Percentiles rank a stretch among this genome's conserved stretches.
Conservation (phyloP, 768 basidiomycete genomes). For the Termitomyces sp. region DNA sequence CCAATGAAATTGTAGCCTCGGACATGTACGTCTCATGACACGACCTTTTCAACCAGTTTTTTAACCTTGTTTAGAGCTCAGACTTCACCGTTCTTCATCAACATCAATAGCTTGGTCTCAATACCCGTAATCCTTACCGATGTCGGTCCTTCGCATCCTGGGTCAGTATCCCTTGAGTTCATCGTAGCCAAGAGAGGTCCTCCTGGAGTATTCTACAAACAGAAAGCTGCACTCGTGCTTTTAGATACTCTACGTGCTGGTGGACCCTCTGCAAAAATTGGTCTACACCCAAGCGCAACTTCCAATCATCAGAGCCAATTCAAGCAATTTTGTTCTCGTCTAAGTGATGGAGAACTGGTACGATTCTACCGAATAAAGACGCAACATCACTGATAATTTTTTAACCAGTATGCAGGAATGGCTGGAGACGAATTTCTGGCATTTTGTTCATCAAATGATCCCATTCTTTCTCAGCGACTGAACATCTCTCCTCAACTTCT, state of each 20-base stretch:
- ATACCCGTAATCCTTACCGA: slow-evolving; percentile 47
- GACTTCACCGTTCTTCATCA: slow-evolving; percentile 37
- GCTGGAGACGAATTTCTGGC: slow-evolving; percentile 48
- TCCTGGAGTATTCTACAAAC: slow-evolving; percentile 59
- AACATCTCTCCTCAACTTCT: slow-evolving; percentile 43
- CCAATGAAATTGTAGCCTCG: slow-evolving; percentile 3
- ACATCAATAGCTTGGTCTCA: slow-evolving; percentile 43
- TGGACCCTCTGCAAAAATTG: slow-evolving; percentile 45
- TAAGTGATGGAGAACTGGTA: slow-evolving; percentile 54
- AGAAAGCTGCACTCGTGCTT: slow-evolving; percentile 40
- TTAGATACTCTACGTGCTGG: slow-evolving; percentile 48
- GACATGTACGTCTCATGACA: slow-evolving; percentile 24
- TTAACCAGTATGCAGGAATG: slow-evolving; percentile 50
- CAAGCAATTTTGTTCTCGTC: slow-evolving; percentile 40
- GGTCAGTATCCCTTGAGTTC: slow-evolving; percentile 30
- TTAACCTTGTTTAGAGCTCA: slow-evolving; percentile 17
- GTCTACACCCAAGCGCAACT: slow-evolving; percentile 33
- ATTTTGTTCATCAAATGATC: slow-evolving; percentile 52
- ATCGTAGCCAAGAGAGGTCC: slow-evolving; percentile 35
- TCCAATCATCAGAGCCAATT: slow-evolving; percentile 43
- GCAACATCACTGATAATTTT: neutral
- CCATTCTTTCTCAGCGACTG: slow-evolving; percentile 40
- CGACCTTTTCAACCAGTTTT: neutral
- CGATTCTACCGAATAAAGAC: neutral
- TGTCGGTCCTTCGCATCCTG: slow-evolving; percentile 23